These are phyloP conservation scores for Mortierella polycephala DNA, from an alignment of 371 early-diverging fungal genomes.

Conservation along the genomic window DNA sequence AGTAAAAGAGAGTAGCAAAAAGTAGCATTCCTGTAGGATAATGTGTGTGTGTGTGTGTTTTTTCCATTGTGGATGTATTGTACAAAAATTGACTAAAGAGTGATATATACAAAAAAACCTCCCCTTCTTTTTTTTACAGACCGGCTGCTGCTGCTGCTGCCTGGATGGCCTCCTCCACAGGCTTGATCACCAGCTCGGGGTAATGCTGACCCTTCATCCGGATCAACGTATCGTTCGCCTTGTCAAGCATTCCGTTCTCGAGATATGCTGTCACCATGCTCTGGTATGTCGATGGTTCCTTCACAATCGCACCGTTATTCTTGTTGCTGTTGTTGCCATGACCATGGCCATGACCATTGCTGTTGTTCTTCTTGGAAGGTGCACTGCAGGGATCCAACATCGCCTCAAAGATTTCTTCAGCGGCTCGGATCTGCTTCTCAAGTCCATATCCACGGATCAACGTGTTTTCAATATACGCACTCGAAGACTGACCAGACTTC, in stretches of 20 bases:
- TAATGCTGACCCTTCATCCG: slow-evolving; percentile 41
- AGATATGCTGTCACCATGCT: slow-evolving; percentile 69
- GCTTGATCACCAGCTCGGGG: slow-evolving; percentile 47
- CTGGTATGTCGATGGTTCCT: slow-evolving; percentile 72
- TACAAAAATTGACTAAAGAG: too few relatives aligned
- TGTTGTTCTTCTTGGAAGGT: too few relatives aligned
- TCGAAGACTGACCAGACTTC: slow-evolving; percentile 56
- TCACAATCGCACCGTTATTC: slow-evolving; percentile 39
- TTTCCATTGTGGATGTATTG: too few relatives aligned
- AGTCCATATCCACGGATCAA: slow-evolving; percentile 66
- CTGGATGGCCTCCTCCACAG: slow-evolving; percentile 48
- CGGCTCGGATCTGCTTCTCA: slow-evolving; percentile 54
- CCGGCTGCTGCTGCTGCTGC: neutral
- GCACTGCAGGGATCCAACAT: slow-evolving; percentile 61
- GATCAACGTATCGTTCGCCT: slow-evolving; percentile 52
- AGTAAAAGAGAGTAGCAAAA: too few relatives aligned
- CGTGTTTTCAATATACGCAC: slow-evolving; percentile 71
- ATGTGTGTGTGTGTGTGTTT: too few relatives aligned
- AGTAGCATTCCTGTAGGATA: too few relatives aligned
- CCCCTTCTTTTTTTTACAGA: too few relatives aligned
- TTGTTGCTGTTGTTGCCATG: neutral
- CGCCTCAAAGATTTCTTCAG: slow-evolving; percentile 61
- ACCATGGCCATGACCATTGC: too few relatives aligned
- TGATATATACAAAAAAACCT: too few relatives aligned
- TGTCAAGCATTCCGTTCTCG: slow-evolving; percentile 57